These are phyloP conservation scores for Fraxinus paxiana DNA, from an alignment of 305 asterid genomes.

Conservation along the genomic window DNA sequence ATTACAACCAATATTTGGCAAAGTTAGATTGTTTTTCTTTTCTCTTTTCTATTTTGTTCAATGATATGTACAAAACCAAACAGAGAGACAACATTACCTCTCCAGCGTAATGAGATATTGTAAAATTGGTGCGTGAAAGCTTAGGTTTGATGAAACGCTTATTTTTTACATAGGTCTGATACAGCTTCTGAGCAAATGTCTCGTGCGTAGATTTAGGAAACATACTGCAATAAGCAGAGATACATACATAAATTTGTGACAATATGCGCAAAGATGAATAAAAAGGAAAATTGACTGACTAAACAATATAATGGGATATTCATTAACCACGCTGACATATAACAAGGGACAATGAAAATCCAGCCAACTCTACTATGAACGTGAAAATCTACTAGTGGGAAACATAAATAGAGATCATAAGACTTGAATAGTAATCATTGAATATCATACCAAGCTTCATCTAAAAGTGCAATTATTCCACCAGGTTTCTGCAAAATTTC, in stretches of 20 bases:
- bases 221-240: constrained; percentile 67
- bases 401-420: neutral
- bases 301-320: constrained; percentile 10
- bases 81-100: constrained; percentile 55
- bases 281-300: neutral
- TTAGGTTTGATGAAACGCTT: constrained; percentile 98
- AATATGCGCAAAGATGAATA: constrained; percentile 4
- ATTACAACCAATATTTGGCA: constrained; percentile 15
- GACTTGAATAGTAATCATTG: neutral
- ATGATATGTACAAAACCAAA: neutral
- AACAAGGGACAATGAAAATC: constrained; percentile 2
- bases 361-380: constrained; percentile 11
- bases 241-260: constrained; percentile 17
- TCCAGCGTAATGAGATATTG: constrained; percentile 97
- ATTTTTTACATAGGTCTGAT: constrained; percentile 84
- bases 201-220: constrained; percentile 99
- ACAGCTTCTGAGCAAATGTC: constrained; percentile 98
- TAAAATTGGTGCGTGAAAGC: constrained; percentile 95
- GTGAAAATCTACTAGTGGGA: constrained; percentile 17
- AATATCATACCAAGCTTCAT: constrained; percentile 86
- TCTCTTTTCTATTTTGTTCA: neutral
- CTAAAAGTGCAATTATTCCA: constrained; percentile 94
- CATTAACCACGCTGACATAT: constrained; percentile 20
- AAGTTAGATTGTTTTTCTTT: constrained; percentile 6
- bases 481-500: constrained; percentile 90